Evolutionary conservation across 441 rosid genomes (phyloP), one percentile per base, ranked within the genome.

Genomic region (Pelargonium fulgidum): DNA sequence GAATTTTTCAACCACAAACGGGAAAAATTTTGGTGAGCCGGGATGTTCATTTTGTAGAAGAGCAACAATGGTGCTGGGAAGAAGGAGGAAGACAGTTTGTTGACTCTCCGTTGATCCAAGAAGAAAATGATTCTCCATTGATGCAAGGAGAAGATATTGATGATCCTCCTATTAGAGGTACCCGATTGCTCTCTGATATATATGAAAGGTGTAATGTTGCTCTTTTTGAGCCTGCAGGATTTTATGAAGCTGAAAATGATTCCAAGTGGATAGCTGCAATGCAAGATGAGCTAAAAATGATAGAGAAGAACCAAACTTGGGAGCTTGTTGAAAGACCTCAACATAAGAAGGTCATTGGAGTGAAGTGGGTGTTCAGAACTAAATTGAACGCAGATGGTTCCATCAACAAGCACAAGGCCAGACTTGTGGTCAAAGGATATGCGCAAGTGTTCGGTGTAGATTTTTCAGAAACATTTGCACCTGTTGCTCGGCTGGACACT

Each of bases 1-100:
- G 20, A 7, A 20, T 73, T 2, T 73, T 17, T 48, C 3, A 26
- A n/a, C 68, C 72, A 8, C 16, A 45, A 48, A 45, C 1, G 1
- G 22, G 6, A 5, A 68, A 68, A 16, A 4, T 73, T 6, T 9
- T 62, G 2, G n/a, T 68, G 0, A 63, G 54, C 5, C 16, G 65
- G 45, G 58, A 73, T 64, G 65, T 68, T 2, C 12, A 45, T 1
- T 73, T 68, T 11, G 5, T 33, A 1, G 66, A 76, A 56, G 66
- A 11, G 8, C 11, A 47, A 2, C 5, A 47, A 1, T 73, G 36
- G 69, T 42, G 41, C 3, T 68, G 59, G 19, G 36, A 3, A 29
- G 26, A 24, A 24, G 26, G 2, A 24, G 26, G 26, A 24, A 24
- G 26, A 24, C 26, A 24, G 2, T 2, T 24, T 24, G 26, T 24